Evolutionary conservation across 2,329 filamentous ascomycete genomes (phyloP), one percentile per base, ranked within the genome.

Genomic region (Trichocomaceae sp.): DNA sequence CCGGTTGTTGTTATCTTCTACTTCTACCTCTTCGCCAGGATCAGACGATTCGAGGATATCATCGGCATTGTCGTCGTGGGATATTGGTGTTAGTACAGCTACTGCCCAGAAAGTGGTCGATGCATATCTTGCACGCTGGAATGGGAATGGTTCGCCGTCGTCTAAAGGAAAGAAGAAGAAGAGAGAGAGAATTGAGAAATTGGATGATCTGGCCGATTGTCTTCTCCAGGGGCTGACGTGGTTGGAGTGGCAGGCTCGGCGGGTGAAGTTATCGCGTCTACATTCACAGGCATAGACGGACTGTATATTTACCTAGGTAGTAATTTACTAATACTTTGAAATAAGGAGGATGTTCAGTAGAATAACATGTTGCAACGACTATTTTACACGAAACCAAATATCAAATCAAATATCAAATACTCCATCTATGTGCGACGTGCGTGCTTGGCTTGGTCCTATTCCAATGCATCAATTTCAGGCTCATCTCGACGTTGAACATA

Each of bases 161-260:
- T 45, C 10, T n/a, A 19, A 47, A 17, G 17, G 22, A 15, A 29
- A 29, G 1, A 44, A 41, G 42, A 39, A 15, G 8, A 41, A 17
- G 8, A 26, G 39, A 13, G 35, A 47, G 22, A 37, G 49, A 29
- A 61, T 69, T 33, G 67, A 64, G n/a, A 93, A 93, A 69, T 69
- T 92, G 52, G 89, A 95, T 69, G 89, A 95, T 72, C 71, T 95
- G 49, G 86, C 88, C 0, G 89, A 95, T 72, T 87, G 85, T 66
- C 72, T 93, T 23, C 67, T 93, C 52, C 89, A 95, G 68, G 89
- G 84, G 2, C 77, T 89, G 56, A 84, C 87, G 2, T 92, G 87
- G 83, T 69, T 89, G 37, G 78, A 83, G 57, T 95, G 89, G 89
- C 82, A 90, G 64, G 64, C 58, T 8, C 69, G 67, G 64, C 61